Percentiles rank a stretch among this genome's conserved stretches.
Conservation (phyloP, 2,329 filamentous ascomycete genomes). For the Fusarium sp. region DNA sequence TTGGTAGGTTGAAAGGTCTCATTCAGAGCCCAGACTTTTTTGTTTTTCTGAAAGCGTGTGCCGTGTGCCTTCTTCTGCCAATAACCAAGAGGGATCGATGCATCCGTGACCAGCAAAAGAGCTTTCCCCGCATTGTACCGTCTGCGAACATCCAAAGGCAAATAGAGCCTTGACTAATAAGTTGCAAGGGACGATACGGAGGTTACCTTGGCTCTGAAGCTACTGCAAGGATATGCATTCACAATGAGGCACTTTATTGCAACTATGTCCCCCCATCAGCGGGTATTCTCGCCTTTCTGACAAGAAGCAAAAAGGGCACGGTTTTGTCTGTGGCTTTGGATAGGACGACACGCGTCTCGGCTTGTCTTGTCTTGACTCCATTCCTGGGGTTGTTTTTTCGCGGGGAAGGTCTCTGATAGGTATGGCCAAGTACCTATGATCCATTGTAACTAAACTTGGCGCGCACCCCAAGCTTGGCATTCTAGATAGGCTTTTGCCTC, state of each 20-base stretch:
- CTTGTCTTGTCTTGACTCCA: conserved; percentile 11
- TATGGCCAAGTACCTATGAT: not conserved
- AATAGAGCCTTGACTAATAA: conserved; percentile 17
- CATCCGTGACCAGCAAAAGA: conserved; percentile 32
- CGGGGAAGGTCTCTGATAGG: conserved; percentile 16
- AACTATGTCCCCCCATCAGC: not conserved
- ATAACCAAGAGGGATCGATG: conserved; percentile 21
- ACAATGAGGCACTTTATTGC: conserved; percentile 19
- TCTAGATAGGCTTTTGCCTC: conserved; percentile 18
- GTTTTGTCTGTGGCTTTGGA: not conserved
- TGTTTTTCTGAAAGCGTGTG: conserved; percentile 22
- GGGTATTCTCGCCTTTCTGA: not conserved
- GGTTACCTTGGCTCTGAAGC: conserved; percentile 28
- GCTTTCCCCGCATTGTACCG: conserved; percentile 33
- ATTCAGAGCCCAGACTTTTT: conserved; percentile 23
- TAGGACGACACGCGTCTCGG: conserved; percentile 23
- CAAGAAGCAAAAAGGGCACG: conserved; percentile 4
- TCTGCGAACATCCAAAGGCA: conserved; percentile 15
- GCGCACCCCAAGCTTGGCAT: conserved; percentile 12
- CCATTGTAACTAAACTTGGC: not conserved
- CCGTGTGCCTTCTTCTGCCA: conserved; percentile 25
- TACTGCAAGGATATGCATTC: conserved; percentile 31
- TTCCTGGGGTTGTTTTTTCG: conserved; percentile 13
- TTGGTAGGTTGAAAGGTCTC: conserved; percentile 5
- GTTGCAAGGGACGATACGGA: conserved; percentile 14